Evolutionary conservation across 2,329 filamentous ascomycete genomes (phyloP), one percentile per base, ranked within the genome.

Genomic region (Apiospora malaysiana): DNA sequence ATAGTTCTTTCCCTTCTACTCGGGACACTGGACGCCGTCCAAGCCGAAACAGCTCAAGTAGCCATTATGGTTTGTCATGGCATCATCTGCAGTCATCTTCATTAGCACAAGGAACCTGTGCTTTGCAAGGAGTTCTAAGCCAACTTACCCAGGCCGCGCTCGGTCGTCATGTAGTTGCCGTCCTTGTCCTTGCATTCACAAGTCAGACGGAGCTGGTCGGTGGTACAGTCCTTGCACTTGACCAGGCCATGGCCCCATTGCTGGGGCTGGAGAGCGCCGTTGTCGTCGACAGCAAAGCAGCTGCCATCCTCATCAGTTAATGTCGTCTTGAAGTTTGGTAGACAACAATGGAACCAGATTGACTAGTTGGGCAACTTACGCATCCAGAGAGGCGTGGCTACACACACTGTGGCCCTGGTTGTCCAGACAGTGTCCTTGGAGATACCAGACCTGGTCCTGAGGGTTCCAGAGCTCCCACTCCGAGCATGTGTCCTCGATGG

Each of bases 181-280:
- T 63, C 6, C 56, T 63, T 63, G 32, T 63, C 32, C 56, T 40
- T 40, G 56, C 56, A 63, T 27, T 63, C 56, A 18, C 56, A 63
- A n/a, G 56, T 63, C 56, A 63, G 9, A 18, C 21, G 8, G 1
- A 63, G 21, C 56, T 14, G 32, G 56, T 63, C 56, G 21, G 9
- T n/a, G 32, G 2, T n/a, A 32, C 56, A 63, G 9, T 63, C 14
- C 56, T 63, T n/a, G 32, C 56, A 63, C 32, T 63, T 40, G 32
- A 40, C 56, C 18, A 40, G 32, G 56, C 56, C 56, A 1, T 40
- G 18, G 32, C 56, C 32, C 18, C 21, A 40, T 32, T n/a, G 18
- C 32, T 63, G 18, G 56, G 56, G 56, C 32, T 63, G 56, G 8
- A 63, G 56, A 5, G 18, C 18, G 27, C 56, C 56, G 7, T 40